Evolutionary conservation across 768 basidiomycete species (phyloP).

Genomic region (Fibroporia radiculosa): DNA sequence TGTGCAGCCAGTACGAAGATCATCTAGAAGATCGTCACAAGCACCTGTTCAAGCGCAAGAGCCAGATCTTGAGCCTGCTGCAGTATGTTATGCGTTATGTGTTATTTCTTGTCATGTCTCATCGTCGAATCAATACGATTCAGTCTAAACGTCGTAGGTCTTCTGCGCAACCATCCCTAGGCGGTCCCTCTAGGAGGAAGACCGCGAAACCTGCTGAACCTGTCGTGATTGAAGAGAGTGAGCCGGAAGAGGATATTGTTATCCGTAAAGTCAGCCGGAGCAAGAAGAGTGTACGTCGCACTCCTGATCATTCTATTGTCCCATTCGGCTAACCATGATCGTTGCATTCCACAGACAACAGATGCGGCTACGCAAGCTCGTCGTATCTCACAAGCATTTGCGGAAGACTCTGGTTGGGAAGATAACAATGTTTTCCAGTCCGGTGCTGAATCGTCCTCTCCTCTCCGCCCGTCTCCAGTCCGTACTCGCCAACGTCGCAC

Average conservation of each 20-base stretch:
- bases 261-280: constrained; percentile 52
- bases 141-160: constrained; percentile 77
- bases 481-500: constrained; percentile 30
- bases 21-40: constrained; percentile 59
- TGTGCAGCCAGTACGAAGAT: constrained; percentile 34
- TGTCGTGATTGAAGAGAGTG: constrained; percentile 62
- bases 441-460: constrained; percentile 83
- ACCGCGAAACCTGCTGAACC: constrained; percentile 32
- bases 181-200: constrained; percentile 33
- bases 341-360: constrained; percentile 28
- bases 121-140: constrained; percentile 6
- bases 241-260: constrained; percentile 60
- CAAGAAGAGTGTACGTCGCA: constrained; percentile 45
- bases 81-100: constrained; percentile 43
- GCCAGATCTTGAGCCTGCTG: constrained; percentile 24
- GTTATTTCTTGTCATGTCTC: no score
- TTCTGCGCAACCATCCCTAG: constrained; percentile 66
- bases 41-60: constrained; percentile 38
- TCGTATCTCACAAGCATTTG: constrained; percentile 35
- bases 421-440: constrained; percentile 89
- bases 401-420: constrained; percentile 71
- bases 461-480: constrained; percentile 52
- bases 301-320: not conserved
- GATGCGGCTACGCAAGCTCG: constrained; percentile 46
- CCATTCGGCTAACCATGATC: constrained; percentile 4